Evolutionary conservation across 2,329 filamentous ascomycete species (phyloP).

Genomic region (Exutisphaerella laricina): DNA sequence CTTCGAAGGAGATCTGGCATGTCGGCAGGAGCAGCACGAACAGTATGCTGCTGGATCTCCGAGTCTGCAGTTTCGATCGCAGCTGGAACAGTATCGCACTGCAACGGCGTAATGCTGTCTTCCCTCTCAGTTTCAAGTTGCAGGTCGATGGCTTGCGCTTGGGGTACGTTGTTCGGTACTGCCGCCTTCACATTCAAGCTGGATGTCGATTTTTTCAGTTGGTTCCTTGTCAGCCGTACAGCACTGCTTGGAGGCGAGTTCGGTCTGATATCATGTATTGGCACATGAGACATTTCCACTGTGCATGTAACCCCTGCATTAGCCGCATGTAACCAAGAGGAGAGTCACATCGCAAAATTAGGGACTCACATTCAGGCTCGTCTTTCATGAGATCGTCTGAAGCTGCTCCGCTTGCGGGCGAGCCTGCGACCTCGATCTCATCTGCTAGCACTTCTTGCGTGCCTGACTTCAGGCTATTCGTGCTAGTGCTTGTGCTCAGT

Average conservation of each 20-base stretch:
- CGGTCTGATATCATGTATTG: conserved; percentile 18
- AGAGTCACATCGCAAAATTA: conserved; percentile 7
- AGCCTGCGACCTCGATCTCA: conserved; percentile 16
- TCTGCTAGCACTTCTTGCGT: conserved; percentile 15
- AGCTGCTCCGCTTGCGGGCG: conserved; percentile 17
- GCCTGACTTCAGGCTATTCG: not conserved
- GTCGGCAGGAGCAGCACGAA: no score
- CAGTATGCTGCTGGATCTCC: no score
- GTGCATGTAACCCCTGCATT: conserved; percentile 20
- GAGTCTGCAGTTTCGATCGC: no score
- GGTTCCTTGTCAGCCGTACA: conserved; percentile 10
- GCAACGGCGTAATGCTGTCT: no score
- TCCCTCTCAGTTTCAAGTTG: no score
- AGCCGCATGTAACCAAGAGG: conserved; percentile 21
- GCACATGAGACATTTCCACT: conserved; percentile 21
- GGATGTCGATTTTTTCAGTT: no score
- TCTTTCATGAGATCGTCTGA: conserved; percentile 19
- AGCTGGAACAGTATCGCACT: no score
- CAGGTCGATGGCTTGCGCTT: no score
- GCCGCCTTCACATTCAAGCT: no score
- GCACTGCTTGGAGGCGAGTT: conserved; percentile 15
- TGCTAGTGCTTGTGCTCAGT: conserved; percentile 11
- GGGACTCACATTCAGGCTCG: conserved; percentile 15
- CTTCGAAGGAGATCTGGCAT: conserved; percentile 13
- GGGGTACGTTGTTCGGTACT: no score